Evolutionary conservation across 2,329 filamentous ascomycete species (phyloP).

Genomic region (Colletotrichum chlorophyti): DNA sequence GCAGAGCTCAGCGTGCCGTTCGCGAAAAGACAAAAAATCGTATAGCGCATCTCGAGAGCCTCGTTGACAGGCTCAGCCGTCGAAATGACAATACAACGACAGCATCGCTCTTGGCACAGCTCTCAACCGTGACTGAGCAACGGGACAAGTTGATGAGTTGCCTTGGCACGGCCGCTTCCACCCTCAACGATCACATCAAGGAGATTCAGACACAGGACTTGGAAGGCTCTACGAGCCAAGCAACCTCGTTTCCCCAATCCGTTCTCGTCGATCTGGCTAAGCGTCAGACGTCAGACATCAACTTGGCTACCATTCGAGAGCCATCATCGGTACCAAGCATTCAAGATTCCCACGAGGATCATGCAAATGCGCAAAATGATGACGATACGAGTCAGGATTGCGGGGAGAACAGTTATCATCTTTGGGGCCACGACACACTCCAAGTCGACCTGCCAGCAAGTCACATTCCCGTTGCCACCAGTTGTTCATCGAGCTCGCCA

Average conservation of each 20-base stretch:
- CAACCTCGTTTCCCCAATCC: not conserved
- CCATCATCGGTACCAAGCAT: no score
- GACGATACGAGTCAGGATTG: no score
- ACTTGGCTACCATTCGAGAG: no score
- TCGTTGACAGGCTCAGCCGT: constrained; percentile 34
- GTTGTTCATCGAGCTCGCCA: no score
- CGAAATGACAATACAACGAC: constrained; percentile 33
- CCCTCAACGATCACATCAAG: not conserved
- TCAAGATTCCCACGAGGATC: no score
- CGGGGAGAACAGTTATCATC: no score
- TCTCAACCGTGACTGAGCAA: constrained; percentile 35
- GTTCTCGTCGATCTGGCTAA: no score
- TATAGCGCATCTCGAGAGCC: constrained; percentile 37
- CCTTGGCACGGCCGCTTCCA: not conserved
- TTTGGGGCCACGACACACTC: not conserved
- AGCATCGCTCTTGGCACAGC: constrained; percentile 32
- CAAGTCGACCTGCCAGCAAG: not conserved
- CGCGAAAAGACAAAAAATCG: constrained; percentile 39
- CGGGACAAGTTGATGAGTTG: constrained; percentile 23
- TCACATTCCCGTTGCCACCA: not conserved
- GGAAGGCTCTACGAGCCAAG: no score
- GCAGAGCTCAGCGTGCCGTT: constrained; percentile 38
- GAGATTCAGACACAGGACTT: not conserved
- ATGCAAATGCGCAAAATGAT: no score
- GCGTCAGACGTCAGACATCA: no score